These are phyloP conservation scores for Eremothecium sinecaudum DNA, from an alignment of 1,139 yeast genomes.

Conservation along the genomic window DNA sequence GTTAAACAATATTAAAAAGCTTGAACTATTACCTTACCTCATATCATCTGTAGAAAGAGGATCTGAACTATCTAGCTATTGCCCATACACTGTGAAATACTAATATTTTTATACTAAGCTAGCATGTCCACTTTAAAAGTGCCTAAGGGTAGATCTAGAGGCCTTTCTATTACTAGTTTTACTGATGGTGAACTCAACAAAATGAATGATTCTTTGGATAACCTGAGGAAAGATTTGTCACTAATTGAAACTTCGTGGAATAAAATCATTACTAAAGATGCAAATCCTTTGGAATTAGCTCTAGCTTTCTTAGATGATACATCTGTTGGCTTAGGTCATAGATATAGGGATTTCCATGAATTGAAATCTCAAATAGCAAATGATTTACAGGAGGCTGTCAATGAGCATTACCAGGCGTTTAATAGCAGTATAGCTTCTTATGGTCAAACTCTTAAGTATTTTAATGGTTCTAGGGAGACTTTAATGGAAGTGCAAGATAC, in stretches of 20 bases:
- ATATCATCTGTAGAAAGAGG: too few species aligned
- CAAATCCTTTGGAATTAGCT: conserved; percentile 81
- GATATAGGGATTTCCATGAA: conserved; percentile 48
- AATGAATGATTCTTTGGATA: conserved; percentile 25
- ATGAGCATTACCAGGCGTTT: conserved; percentile 76
- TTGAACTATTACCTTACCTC: too few species aligned
- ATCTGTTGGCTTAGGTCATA: conserved; percentile 79
- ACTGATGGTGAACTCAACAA: conserved; percentile 24
- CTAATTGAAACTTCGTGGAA: conserved; percentile 33
- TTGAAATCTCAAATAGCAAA: conserved; percentile 46
- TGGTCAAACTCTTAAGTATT: conserved; percentile 41
- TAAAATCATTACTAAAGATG: conserved; percentile 34
- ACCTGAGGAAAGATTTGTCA: conserved; percentile 22
- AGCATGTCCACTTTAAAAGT: conserved; percentile 1
- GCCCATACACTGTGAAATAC: too few species aligned
- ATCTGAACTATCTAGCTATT: too few species aligned
- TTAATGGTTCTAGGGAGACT: conserved; percentile 26
- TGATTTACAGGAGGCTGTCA: conserved; percentile 61
- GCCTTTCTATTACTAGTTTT: conserved; percentile 24
- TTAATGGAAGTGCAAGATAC: conserved; percentile 23
- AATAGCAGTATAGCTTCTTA: conserved; percentile 76
- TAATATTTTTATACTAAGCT: too few species aligned
- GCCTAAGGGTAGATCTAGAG: conserved; percentile 20
- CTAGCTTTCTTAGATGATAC: conserved; percentile 72
- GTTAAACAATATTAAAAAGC: too few species aligned